Evolutionary conservation across 2,329 filamentous ascomycete species (phyloP).

Genomic region (Colletotrichum lupini): DNA sequence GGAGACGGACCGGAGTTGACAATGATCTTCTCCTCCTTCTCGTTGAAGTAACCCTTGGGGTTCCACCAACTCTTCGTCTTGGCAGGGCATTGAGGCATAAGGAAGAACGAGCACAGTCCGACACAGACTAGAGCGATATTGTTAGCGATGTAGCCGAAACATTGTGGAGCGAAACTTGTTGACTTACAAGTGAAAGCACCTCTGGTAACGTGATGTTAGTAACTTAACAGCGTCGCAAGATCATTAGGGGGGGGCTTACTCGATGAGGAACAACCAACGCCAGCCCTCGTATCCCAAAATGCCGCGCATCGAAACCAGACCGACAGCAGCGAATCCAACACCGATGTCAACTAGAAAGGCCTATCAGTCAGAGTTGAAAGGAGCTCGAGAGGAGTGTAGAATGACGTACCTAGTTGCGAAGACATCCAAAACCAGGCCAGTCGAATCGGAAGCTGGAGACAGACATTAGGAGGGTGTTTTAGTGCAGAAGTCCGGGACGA

Average conservation of each 20-base stretch:
- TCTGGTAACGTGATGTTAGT: slow-evolving; percentile 37
- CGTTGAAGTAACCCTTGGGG: slow-evolving; percentile 66
- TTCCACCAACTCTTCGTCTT: slow-evolving; percentile 58
- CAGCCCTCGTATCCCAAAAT: slow-evolving; percentile 64
- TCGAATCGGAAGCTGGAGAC: slow-evolving; percentile 66
- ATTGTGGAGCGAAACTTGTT: background rate
- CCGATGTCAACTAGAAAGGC: slow-evolving; percentile 52
- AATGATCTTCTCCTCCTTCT: slow-evolving; percentile 67
- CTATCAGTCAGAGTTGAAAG: background rate
- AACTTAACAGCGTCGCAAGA: background rate
- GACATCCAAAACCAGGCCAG: slow-evolving; percentile 75
- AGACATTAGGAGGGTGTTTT: slow-evolving; percentile 13
- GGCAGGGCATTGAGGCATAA: slow-evolving; percentile 45
- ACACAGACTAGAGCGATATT: slow-evolving; percentile 54
- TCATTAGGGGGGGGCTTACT: slow-evolving; percentile 39
- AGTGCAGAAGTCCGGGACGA: fast-evolving
- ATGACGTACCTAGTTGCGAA: slow-evolving; percentile 41
- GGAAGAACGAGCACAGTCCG: slow-evolving; percentile 50
- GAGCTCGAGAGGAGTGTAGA: too few relatives aligned
- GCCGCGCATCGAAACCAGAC: slow-evolving; percentile 66
- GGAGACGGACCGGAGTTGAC: slow-evolving; percentile 58
- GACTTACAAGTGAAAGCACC: slow-evolving; percentile 46
- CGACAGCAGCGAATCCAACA: slow-evolving; percentile 66
- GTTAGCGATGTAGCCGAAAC: slow-evolving; percentile 53
- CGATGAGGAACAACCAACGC: slow-evolving; percentile 64